Percentiles rank a stretch among this genome's conserved stretches.
Conservation (phyloP, 768 basidiomycete species). For the Megacollybia marginata region DNA sequence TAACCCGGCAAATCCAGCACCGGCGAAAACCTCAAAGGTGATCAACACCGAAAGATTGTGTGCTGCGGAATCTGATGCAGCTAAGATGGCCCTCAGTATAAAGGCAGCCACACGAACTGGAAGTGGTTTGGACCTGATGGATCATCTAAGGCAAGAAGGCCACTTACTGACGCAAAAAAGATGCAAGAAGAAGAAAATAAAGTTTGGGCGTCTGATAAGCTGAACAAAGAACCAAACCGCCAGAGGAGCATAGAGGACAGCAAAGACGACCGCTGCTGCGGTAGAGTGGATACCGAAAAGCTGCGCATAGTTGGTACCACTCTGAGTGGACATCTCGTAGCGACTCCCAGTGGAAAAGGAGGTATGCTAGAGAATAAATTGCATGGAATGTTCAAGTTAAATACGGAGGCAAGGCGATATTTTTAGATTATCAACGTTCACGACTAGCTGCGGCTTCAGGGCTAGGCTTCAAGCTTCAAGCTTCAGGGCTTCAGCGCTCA, state of each 20-base stretch:
- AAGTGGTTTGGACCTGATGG: too few relatives aligned
- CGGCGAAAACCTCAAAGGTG: constrained; percentile 20
- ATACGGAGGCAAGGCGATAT: too few relatives aligned
- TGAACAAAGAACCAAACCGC: constrained; percentile 13
- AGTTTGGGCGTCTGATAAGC: constrained; percentile 12
- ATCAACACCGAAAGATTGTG: constrained; percentile 19
- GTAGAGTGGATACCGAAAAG: constrained; percentile 12
- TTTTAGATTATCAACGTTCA: too few relatives aligned
- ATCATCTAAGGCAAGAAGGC: too few relatives aligned
- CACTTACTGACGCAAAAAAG: constrained; percentile 22
- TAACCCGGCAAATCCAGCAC: constrained; percentile 25
- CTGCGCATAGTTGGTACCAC: constrained; percentile 9
- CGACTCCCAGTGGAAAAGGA: too few relatives aligned
- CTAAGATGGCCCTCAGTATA: constrained; percentile 18
- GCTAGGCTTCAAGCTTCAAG: too few relatives aligned
- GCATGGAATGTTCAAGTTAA: too few relatives aligned
- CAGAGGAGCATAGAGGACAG: constrained; percentile 17
- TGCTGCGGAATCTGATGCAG: constrained; percentile 14
- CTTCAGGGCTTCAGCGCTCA: too few relatives aligned
- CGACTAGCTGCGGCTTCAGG: too few relatives aligned
- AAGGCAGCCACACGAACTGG: constrained; percentile 23
- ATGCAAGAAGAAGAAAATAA: constrained; percentile 16
- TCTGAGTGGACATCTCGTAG: too few relatives aligned
- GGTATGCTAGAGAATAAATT: too few relatives aligned
- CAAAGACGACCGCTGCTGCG: constrained; percentile 18